Base-by-base conservation (phyloP, 441 rosid genomes). In the Erodium trifolium region DNA sequence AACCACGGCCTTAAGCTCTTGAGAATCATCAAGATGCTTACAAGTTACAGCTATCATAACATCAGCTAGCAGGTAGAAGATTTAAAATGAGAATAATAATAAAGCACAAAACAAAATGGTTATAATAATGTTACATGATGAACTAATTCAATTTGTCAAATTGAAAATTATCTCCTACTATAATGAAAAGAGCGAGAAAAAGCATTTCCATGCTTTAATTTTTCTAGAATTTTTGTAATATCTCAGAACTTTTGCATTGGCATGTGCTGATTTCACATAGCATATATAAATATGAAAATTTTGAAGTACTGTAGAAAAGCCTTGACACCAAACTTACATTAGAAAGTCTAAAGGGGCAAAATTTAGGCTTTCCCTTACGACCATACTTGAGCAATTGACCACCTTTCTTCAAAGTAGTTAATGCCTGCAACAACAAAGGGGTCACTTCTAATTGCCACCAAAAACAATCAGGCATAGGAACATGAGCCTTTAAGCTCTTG, bases 321-420 rank as follows among this genome's bases (percentile, higher is more conserved):
- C 55, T 53, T 67, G 65, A 23, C 19, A 60, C 29, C 53, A 67
- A 75, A 78, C 99, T 86, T 84, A 94, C 99, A 80, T 70, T 83
- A 73, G 99, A 92, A 67, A 94, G 85, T 87, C 94, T 87, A 77
- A 94, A 92, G 14, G 88, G 89, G 75, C 83, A 93, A 81, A 93
- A 88, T 79, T 91, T 91, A 7, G 97, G 99, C 79, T 91, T 93
- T 75, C 95, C 99, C 80, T 93, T 88, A n/a, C 91, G 93, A 82
- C 96, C 97, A 88, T 91, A 89, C 79, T 91, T 94, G 78, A 90
- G 82, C 77, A 94, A 90, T 67, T 88, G 97, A 78, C 93, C 83
- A 66, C 99, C 99, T 79, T 87, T 91, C 87, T 90, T 91, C 85
- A 94, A 78, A 78, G 93, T 84, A 73, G 82, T 82, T 78, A 91